These are phyloP conservation scores for Skeletonema tropicum DNA, from an alignment of 108 stramenopile species.

Conservation along the genomic window DNA sequence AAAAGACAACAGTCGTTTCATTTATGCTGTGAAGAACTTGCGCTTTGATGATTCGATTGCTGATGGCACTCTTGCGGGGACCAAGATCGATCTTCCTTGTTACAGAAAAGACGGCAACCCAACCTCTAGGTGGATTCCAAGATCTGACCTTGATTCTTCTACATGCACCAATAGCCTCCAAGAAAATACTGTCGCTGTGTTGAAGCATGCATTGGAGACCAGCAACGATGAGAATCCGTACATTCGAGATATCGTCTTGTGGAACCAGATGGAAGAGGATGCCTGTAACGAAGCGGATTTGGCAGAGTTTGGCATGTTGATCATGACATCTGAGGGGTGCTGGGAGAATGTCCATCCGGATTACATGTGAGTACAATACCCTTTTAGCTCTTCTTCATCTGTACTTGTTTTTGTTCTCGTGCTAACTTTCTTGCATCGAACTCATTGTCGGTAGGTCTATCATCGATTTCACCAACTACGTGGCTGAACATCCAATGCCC, in stretches of 20 bases:
- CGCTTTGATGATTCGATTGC: conserved; percentile 40
- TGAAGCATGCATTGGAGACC: conserved; percentile 19
- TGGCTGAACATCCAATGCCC: conserved; percentile 17
- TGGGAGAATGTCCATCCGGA: conserved; percentile 62
- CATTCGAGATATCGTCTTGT: conserved; percentile 39
- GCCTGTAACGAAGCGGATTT: conserved; percentile 35
- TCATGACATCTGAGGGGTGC: conserved; percentile 48
- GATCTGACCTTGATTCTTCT: conserved; percentile 28
- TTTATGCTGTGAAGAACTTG: conserved; percentile 29
- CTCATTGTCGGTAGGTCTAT: conserved; percentile 16
- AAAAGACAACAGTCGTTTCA: conserved; percentile 19
- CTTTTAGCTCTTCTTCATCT: neutral
- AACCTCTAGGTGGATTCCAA: conserved; percentile 44
- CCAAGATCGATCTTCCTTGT: conserved; percentile 24
- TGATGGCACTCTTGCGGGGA: conserved; percentile 20
- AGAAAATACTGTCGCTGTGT: conserved; percentile 11
- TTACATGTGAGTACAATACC: conserved; percentile 30
- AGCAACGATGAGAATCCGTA: conserved; percentile 46
- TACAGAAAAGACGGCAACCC: conserved; percentile 13
- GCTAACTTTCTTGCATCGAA: neutral
- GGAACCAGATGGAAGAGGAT: conserved; percentile 28
- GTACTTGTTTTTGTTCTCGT: neutral
- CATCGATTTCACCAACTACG: conserved; percentile 44
- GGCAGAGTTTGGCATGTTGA: conserved; percentile 38
- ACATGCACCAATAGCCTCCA: conserved; percentile 32